phyloP scores from a whole-genome alignment of 805 yeast species.

The Teunomyces aglyptinius region DNA sequence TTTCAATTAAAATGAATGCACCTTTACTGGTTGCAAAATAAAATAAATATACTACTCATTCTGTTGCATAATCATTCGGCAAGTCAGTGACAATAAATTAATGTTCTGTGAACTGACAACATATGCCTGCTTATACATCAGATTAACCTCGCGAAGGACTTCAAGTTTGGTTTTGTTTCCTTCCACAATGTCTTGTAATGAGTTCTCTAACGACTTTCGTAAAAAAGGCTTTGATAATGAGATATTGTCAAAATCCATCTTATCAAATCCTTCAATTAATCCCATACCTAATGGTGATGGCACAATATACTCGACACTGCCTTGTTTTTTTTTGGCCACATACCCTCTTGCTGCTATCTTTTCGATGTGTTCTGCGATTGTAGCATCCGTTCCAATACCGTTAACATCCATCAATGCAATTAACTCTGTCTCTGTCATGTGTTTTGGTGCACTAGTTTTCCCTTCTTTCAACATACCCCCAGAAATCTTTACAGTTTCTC shows the following conservation, averaged over 20 bases:
- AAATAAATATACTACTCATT: slow-evolving; percentile 5
- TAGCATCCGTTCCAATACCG: slow-evolving; percentile 98
- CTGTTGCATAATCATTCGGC: slow-evolving; percentile 10
- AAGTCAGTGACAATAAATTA: slow-evolving; percentile 28
- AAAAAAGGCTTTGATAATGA: slow-evolving; percentile 87
- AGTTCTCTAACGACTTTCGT: slow-evolving; percentile 70
- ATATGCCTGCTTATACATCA: slow-evolving; percentile 62
- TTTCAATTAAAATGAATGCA: too few relatives aligned
- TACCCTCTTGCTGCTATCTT: slow-evolving; percentile 71
- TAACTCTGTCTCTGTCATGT: slow-evolving; percentile 87
- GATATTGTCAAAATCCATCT: slow-evolving; percentile 65
- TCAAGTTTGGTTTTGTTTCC: slow-evolving; percentile 54
- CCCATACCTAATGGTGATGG: slow-evolving; percentile 88
- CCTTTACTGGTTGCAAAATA: neutral
- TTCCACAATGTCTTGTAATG: slow-evolving; percentile 63
- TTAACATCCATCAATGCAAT: slow-evolving; percentile 93
- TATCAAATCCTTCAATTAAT: slow-evolving; percentile 82
- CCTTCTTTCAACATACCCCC: slow-evolving; percentile 68
- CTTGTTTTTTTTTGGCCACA: slow-evolving; percentile 44
- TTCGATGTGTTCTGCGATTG: slow-evolving; percentile 96
- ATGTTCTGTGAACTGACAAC: slow-evolving; percentile 44
- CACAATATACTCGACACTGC: slow-evolving; percentile 47
- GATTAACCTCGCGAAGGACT: slow-evolving; percentile 55
- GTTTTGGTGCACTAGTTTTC: slow-evolving; percentile 74
- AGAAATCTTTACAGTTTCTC: slow-evolving; percentile 55